Evolutionary conservation across 805 yeast genomes (phyloP).

Genomic region (Zygosaccharomyces pseudorouxii): DNA sequence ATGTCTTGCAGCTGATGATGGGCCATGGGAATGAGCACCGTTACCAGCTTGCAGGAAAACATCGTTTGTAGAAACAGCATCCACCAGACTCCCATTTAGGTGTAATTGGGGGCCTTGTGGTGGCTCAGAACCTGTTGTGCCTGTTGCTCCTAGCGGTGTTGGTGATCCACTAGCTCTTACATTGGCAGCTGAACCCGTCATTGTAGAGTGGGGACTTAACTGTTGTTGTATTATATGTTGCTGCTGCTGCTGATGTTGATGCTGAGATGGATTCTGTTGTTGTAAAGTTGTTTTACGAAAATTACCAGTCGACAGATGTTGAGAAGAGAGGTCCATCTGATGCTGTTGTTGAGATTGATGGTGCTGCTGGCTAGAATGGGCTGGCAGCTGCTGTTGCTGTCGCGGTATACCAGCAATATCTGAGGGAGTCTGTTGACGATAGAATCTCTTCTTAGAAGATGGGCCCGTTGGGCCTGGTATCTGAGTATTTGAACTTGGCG

Average conservation of each 20-base stretch:
- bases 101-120: slow-evolving; percentile 19
- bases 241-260: slow-evolving; percentile 13
- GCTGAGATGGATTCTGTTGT: slow-evolving; percentile 7
- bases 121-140: slow-evolving; percentile 17
- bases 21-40: slow-evolving; percentile 7
- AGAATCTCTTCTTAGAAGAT: slow-evolving; percentile 22
- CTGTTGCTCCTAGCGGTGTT: slow-evolving; percentile 20
- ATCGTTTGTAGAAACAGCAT: slow-evolving; percentile 88
- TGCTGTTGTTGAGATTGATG: slow-evolving; percentile 18
- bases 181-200: slow-evolving; percentile 1
- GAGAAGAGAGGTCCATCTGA: background rate
- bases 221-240: slow-evolving; percentile 6
- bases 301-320: background rate
- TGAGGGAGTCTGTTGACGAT: slow-evolving; percentile 12
- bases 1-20: background rate
- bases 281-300: slow-evolving; percentile 7
- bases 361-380: slow-evolving; percentile 4
- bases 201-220: slow-evolving; percentile 2
- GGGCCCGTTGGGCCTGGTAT: slow-evolving; percentile 9
- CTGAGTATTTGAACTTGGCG: slow-evolving; percentile 39
- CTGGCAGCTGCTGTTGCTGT: slow-evolving; percentile 15
- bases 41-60: slow-evolving; percentile 56
- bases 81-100: slow-evolving; percentile 55
- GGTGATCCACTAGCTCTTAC: slow-evolving; percentile 1
- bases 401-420: slow-evolving; percentile 8